Conservation (phyloP, 2,329 filamentous ascomycete genomes). For the Colletotrichum phormii region DNA sequence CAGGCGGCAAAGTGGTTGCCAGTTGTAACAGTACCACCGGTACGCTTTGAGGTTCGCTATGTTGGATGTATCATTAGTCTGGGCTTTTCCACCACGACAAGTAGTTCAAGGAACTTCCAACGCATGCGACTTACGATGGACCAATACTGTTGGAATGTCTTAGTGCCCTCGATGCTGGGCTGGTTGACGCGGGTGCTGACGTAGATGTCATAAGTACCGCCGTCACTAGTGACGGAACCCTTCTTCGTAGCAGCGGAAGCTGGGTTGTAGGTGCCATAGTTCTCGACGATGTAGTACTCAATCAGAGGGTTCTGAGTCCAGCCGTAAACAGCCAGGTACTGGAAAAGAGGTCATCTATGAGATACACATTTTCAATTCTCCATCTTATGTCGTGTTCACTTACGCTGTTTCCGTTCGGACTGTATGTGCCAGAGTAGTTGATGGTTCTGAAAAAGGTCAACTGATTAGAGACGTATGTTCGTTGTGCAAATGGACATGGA, state of each 20-base stretch:
- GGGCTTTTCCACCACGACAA: neutral
- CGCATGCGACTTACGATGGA: conserved; percentile 39
- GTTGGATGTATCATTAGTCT: neutral
- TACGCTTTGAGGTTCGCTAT: conserved; percentile 51
- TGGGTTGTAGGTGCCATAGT: conserved; percentile 56
- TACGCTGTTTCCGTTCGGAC: conserved; percentile 42
- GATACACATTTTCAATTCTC: too few relatives aligned
- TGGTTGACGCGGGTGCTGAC: conserved; percentile 49
- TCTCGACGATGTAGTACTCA: conserved; percentile 56
- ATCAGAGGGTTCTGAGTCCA: conserved; percentile 53
- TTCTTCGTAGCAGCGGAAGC: conserved; percentile 47
- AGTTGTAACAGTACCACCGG: conserved; percentile 61
- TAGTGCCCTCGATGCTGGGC: conserved; percentile 60
- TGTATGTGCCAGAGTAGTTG: conserved; percentile 45
- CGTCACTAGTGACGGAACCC: conserved; percentile 48
- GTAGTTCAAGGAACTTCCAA: too few relatives aligned
- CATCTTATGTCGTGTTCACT: neutral
- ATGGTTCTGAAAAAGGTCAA: conserved; percentile 24
- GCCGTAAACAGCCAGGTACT: conserved; percentile 61
- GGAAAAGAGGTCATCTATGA: neutral
- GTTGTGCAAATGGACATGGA: too few relatives aligned
- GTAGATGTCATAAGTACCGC: conserved; percentile 51
- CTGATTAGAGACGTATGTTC: neutral
- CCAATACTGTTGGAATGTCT: conserved; percentile 64
- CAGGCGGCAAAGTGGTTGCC: conserved; percentile 66